Evolutionary conservation across 2,329 filamentous ascomycete species (phyloP).

Genomic region (Talaromyces sp.): DNA sequence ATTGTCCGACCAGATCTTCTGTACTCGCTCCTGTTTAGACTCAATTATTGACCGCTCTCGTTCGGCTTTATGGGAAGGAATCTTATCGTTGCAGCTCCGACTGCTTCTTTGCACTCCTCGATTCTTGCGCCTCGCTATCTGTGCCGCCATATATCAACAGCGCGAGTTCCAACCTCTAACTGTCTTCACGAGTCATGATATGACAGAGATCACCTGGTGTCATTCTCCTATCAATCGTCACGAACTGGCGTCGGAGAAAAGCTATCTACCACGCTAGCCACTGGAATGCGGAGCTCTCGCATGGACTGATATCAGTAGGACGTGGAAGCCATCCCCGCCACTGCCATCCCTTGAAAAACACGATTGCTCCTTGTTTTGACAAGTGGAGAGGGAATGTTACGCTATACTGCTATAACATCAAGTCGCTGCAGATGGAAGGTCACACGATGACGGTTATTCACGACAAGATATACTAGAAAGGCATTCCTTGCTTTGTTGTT

Average conservation of each 20-base stretch:
- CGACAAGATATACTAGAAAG: background rate
- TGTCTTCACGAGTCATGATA: background rate
- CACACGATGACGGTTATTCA: background rate
- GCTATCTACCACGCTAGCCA: background rate
- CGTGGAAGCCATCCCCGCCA: background rate
- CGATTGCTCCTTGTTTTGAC: background rate
- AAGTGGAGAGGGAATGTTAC: background rate
- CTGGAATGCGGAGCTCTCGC: slow-evolving; percentile 4
- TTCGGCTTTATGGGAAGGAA: background rate
- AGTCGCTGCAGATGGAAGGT: background rate
- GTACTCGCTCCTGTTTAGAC: background rate
- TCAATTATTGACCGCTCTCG: background rate
- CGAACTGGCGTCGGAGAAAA: background rate
- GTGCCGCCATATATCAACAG: background rate
- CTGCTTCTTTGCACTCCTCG: no score
- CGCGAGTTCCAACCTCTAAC: background rate
- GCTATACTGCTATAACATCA: background rate
- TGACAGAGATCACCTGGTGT: background rate
- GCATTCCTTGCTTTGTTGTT: background rate
- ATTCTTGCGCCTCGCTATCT: background rate
- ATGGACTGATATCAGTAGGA: background rate
- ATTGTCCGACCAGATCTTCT: background rate
- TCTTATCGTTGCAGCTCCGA: background rate
- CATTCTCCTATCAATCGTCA: background rate
- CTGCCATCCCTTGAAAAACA: background rate